These are phyloP conservation scores for Zygnema cylindricum DNA, from an alignment of 139 green algal species.

Conservation along the genomic window DNA sequence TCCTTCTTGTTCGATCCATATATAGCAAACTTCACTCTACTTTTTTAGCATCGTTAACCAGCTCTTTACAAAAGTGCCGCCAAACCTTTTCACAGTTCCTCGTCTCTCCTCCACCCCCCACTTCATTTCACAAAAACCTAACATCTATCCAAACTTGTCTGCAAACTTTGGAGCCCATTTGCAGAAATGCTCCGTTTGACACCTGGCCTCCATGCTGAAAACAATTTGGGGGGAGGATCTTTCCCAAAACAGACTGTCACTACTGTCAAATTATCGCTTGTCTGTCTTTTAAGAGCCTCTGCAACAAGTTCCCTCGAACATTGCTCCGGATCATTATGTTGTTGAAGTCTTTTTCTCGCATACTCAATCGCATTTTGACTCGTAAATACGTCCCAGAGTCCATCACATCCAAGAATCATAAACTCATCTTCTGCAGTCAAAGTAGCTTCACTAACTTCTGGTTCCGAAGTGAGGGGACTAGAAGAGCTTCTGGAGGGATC, in stretches of 20 bases:
- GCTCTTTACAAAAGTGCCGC: too few relatives aligned
- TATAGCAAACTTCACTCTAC: too few relatives aligned
- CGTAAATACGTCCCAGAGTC: conserved; percentile 70
- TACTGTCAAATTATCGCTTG: conserved; percentile 67
- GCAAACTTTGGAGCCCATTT: conserved; percentile 23
- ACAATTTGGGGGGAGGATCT: conserved; percentile 45
- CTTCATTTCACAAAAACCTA: too few relatives aligned
- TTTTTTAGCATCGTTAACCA: too few relatives aligned
- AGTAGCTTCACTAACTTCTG: conserved; percentile 48
- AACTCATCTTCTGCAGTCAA: conserved; percentile 69
- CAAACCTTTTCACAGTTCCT: too few relatives aligned
- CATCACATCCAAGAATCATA: conserved; percentile 68
- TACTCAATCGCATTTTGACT: conserved; percentile 66
- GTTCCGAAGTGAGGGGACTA: conserved; percentile 43
- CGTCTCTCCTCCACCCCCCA: too few relatives aligned
- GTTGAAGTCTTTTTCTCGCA: conserved; percentile 55
- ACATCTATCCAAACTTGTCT: conserved; percentile 34
- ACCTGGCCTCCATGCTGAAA: neutral
- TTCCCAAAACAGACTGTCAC: conserved; percentile 64
- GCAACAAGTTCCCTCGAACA: conserved; percentile 60
- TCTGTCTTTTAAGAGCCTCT: conserved; percentile 64
- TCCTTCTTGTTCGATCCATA: too few relatives aligned
- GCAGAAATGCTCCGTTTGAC: conserved; percentile 41
- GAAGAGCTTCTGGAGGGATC: neutral
- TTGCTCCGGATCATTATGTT: conserved; percentile 67